Evolutionary conservation across 441 rosid genomes (phyloP).

Genomic region (Pelargonium myrrhifolium): DNA sequence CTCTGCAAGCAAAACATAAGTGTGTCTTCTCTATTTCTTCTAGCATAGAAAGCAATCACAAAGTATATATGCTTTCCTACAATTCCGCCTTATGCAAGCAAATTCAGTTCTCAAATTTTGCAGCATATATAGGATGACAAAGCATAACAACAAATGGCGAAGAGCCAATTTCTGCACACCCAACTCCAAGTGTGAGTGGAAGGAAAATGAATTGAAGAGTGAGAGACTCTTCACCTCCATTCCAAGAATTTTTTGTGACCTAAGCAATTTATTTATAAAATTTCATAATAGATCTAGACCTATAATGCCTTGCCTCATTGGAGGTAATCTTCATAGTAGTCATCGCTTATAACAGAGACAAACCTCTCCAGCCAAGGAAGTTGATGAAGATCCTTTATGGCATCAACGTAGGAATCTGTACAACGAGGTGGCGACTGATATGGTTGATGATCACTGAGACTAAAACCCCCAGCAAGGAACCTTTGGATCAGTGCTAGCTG

Average conservation of each 20-base stretch:
- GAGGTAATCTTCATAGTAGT: slow-evolving; percentile 68
- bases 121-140: neutral
- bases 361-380: slow-evolving; percentile 99
- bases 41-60: too few species aligned
- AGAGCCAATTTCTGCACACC: neutral
- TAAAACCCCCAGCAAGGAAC: slow-evolving; percentile 88
- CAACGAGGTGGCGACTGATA: slow-evolving; percentile 84
- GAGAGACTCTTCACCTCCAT: neutral
- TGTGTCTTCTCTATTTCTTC: too few species aligned
- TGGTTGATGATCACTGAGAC: slow-evolving; percentile 74
- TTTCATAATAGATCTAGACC: slow-evolving; percentile 1
- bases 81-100: neutral
- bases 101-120: neutral
- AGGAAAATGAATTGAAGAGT: neutral
- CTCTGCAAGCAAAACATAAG: too few species aligned
- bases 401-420: slow-evolving; percentile 76
- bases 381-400: slow-evolving; percentile 87
- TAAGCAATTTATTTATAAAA: neutral
- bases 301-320: slow-evolving; percentile 30
- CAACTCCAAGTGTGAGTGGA: neutral
- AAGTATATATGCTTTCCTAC: neutral
- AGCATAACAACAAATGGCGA: neutral
- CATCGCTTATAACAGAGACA: slow-evolving; percentile 88
- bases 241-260: too few species aligned
- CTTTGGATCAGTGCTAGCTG: slow-evolving; percentile 81